phyloP scores from a whole-genome alignment of 2,329 filamentous ascomycete species.

The Fusarium irregulare region DNA sequence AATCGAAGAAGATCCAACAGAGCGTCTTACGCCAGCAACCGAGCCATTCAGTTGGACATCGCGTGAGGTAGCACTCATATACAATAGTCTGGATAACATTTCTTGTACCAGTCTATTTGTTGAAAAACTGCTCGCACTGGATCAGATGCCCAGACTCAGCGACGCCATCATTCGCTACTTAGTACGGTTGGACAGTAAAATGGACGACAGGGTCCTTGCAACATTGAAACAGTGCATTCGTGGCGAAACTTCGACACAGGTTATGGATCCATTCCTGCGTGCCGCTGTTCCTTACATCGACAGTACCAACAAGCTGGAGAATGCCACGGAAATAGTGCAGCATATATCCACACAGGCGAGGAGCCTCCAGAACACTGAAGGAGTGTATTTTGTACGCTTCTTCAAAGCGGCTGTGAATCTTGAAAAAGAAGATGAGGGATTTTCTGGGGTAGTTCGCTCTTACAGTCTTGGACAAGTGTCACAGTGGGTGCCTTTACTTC shows the following conservation, averaged over 20 bases:
- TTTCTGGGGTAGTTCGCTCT: conserved; percentile 33
- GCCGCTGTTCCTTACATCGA: conserved; percentile 66
- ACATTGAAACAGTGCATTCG: conserved; percentile 67
- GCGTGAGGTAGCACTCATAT: conserved; percentile 60
- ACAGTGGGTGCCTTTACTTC: conserved; percentile 63
- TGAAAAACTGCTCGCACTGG: conserved; percentile 72
- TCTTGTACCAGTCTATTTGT: conserved; percentile 63
- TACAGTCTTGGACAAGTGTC: conserved; percentile 49
- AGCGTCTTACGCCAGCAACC: conserved; percentile 54
- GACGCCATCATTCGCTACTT: conserved; percentile 68
- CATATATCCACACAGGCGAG: conserved; percentile 59
- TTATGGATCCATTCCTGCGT: conserved; percentile 67
- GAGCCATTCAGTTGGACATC: conserved; percentile 58
- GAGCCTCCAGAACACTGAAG: conserved; percentile 60
- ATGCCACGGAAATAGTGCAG: conserved; percentile 54
- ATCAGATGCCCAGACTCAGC: conserved; percentile 65
- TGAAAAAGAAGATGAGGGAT: conserved; percentile 45
- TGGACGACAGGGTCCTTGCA: conserved; percentile 64
- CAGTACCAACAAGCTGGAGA: conserved; percentile 50
- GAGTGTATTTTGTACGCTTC: conserved; percentile 61
- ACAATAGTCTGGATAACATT: conserved; percentile 51
- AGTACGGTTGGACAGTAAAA: conserved; percentile 61
- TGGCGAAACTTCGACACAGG: conserved; percentile 55
- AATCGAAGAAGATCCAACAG: conserved; percentile 54
- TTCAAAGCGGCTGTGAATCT: conserved; percentile 47